Conservation (phyloP, 495 filamentous ascomycete genomes). For the Letharia columbiana region DNA sequence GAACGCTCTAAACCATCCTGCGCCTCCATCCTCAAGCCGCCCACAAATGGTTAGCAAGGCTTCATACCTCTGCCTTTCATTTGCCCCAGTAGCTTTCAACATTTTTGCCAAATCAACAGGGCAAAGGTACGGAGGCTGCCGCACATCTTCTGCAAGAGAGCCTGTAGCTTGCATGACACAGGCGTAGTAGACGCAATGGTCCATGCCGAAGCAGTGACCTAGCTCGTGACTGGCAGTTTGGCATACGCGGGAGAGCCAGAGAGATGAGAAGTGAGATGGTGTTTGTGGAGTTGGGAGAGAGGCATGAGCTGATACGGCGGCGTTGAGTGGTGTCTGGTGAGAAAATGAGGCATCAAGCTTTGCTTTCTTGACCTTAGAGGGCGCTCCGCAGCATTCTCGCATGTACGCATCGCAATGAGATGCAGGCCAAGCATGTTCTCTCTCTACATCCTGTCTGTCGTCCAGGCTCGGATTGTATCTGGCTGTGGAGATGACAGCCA, state of each 20-base stretch:
- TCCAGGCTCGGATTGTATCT: constrained; percentile 53
- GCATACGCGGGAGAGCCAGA: constrained; percentile 51
- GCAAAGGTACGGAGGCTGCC: constrained; percentile 61
- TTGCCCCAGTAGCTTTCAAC: constrained; percentile 32
- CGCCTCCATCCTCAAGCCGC: background rate
- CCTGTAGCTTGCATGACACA: constrained; percentile 60
- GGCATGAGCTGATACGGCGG: constrained; percentile 22
- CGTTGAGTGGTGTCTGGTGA: background rate
- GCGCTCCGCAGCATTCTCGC: constrained; percentile 17
- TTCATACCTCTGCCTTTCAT: constrained; percentile 34
- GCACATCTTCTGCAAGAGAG: constrained; percentile 50
- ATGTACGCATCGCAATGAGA: constrained; percentile 51
- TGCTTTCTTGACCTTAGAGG: background rate
- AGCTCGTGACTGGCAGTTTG: constrained; percentile 56
- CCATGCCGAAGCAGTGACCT: constrained; percentile 58
- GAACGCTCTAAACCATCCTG: constrained; percentile 1
- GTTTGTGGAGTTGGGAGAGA: constrained; percentile 17
- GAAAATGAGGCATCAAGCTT: background rate
- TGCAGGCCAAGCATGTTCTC: constrained; percentile 53
- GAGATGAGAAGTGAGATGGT: constrained; percentile 19
- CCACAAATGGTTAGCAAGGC: constrained; percentile 41
- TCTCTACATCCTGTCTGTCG: constrained; percentile 34
- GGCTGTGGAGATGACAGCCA: constrained; percentile 51
- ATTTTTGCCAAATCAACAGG: constrained; percentile 54
- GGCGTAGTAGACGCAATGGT: constrained; percentile 60